Base-by-base conservation (phyloP, 768 basidiomycete genomes). In the Rhodotorula toruloides region DNA sequence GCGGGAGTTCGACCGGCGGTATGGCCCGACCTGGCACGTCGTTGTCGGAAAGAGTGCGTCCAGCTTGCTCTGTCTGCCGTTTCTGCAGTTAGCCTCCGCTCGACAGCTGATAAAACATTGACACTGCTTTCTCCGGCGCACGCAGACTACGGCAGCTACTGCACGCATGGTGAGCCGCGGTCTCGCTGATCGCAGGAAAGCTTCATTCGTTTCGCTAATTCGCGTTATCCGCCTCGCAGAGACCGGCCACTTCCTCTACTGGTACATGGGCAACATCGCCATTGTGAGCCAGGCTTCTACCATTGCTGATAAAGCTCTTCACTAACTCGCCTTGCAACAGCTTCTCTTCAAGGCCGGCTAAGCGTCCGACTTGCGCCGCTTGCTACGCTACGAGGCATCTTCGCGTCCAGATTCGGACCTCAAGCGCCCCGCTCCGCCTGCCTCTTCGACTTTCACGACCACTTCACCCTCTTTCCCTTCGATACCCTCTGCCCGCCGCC, bases 211-310 rank as follows among this genome's bases (percentile, higher is more conserved):
- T 52, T 36, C 56, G 22, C 36, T 54, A 25, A 7, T 42, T 40
- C 57, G 42, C 60, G 27, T 40, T 36, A 47, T 58, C 58, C 42
- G 42, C 16, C 31, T 21, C 61, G 34, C 78, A 94, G 92, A 97
- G 84, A 94, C 91, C 71, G 93, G 92, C 79, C 89, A 96, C 77
- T 98, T 98, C 81, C 92, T 98, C 81, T 98, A 98, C 83, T 94
- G 94, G 80, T 97, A 94, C 82, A 82, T 98, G 77, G 91, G 90
- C 62, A 81, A 87, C 42, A 86, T 93, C 74, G 93, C 93, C 67
- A 85, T 97, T 80, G 86, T 97, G 78, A 85, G 59, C 25, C 21
- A 3, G 11, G 13, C 27, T 4, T n/a, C 17, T 1, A 1, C 17
- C 37, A 11, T 29, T 9, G 7, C 32, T 27, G 40, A 11, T 46